Base-by-base conservation (phyloP, 2,329 filamentous ascomycete species). In the Colletotrichum theobromicola region DNA sequence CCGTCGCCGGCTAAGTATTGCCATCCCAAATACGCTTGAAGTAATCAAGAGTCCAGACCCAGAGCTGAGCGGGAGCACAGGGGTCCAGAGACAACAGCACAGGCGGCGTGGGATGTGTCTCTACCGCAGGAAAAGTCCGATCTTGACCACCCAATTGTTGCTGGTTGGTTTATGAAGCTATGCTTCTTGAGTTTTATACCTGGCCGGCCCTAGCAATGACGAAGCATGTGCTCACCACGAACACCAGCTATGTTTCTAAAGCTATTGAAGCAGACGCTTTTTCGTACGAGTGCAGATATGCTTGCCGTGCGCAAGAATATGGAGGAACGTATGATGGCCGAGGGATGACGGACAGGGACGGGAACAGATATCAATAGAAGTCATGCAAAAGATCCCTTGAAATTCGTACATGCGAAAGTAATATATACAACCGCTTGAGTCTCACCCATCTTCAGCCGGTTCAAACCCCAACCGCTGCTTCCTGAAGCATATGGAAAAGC, bases 331-430 rank as follows among this genome's bases (percentile, higher is more conserved):
- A 21, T 46, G 10, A 46, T 46, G 0, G 0, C n/a, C 42, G 15
- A 10, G 3, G 10, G 5, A 46, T 21, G 42, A 46, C 42, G 42
- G 42, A n/a, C n/a, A 46, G n/a, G 21, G 42, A 46, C 15, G 42
- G n/a, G 5, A 21, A 50, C 6, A 50, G n/a, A 4, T 10, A 21
- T 2, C 3, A 6, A 4, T 50, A 21, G n/a, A 50, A 7, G 4
- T 50, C 42, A 21, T 50, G 42, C 42, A 21, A 50, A n/a, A 50
- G 7, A 6, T 50, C 42, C 42, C 30, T 37, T 13, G 30, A 37
- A 37, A 21, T 61, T 61, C 30, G n/a, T 61, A 61, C 58, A 61
- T 61, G 58, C 32, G 58, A 61, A 61, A 61, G 32, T 61, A 61
- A 61, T 61, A 37, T 61, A 24, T 61, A 61, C 58, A 61, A 35